Percentiles rank a stretch among this genome's conserved stretches.
Evolutionary conservation across 2,329 filamentous ascomycete genomes (phyloP).

Genomic region (Diaporthe sp.): DNA sequence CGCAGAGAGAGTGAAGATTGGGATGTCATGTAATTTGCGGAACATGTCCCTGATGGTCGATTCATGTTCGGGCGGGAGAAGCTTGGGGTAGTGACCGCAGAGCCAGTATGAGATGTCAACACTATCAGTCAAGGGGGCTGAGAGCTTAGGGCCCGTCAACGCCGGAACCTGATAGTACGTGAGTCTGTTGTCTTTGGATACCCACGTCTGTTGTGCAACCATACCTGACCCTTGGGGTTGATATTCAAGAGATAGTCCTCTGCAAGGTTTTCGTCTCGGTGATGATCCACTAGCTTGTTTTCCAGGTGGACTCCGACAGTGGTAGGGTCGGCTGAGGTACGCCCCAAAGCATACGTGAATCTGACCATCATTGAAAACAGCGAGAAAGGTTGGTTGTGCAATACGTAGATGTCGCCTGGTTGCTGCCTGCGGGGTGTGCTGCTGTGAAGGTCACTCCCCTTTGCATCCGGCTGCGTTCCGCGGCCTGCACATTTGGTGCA

Average conservation of each 20-base stretch:
- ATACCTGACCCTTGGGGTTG: conserved; percentile 24
- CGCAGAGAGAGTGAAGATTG: neutral
- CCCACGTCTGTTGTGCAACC: neutral
- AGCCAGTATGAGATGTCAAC: conserved; percentile 20
- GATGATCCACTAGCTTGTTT: neutral
- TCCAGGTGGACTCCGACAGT: neutral
- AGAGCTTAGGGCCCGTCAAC: neutral
- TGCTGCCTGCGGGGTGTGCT: neutral
- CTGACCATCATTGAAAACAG: conserved; percentile 11
- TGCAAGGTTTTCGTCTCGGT: neutral
- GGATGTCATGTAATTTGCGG: neutral
- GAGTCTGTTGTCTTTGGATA: neutral
- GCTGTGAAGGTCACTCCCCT: too few relatives aligned
- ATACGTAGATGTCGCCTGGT: neutral
- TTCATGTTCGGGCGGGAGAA: neutral
- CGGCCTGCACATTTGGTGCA: too few relatives aligned
- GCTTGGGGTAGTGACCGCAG: neutral
- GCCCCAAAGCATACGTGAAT: neutral
- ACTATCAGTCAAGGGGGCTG: conserved; percentile 1
- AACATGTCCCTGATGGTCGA: neutral
- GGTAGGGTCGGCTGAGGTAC: neutral
- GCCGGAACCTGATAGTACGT: neutral
- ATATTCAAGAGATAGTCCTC: conserved; percentile 8
- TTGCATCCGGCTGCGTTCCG: too few relatives aligned
- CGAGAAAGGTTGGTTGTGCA: conserved; percentile 14